Evolutionary conservation across 208 protist genomes (phyloP).

Genomic region (Trypanosoma theileri): DNA sequence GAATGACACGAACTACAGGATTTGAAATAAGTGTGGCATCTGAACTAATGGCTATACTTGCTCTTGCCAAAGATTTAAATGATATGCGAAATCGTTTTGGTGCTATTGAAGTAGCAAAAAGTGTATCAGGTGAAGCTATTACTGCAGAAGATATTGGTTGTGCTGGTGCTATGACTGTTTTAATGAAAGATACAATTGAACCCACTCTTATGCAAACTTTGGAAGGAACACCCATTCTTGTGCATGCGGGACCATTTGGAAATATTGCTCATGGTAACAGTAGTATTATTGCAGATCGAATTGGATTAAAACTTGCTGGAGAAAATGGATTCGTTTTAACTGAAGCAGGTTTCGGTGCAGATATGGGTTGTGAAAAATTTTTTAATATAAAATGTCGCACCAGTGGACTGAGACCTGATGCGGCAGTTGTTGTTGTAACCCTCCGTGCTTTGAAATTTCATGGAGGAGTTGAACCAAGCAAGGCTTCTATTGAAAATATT

Average conservation of each 20-base stretch:
- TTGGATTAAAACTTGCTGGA: slow-evolving; percentile 95
- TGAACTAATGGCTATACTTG: slow-evolving; percentile 98
- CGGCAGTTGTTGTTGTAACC: slow-evolving; percentile 95
- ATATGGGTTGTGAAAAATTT: slow-evolving; percentile 98
- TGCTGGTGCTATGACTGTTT: slow-evolving; percentile 92
- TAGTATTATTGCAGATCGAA: slow-evolving; percentile 95
- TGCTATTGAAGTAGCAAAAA: slow-evolving; percentile 84
- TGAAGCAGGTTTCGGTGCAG: slow-evolving; percentile 94
- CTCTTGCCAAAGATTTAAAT: slow-evolving; percentile 87
- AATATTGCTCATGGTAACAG: slow-evolving; percentile 99
- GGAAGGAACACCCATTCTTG: slow-evolving; percentile 94
- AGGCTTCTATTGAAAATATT: slow-evolving; percentile 81
- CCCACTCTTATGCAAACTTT: slow-evolving; percentile 98
- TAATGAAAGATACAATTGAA: slow-evolving; percentile 96
- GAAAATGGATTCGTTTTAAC: slow-evolving; percentile 96
- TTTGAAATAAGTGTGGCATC: slow-evolving; percentile 98
- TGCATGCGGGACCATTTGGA: slow-evolving; percentile 98
- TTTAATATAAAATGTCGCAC: slow-evolving; percentile 98
- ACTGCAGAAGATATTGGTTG: slow-evolving; percentile 93
- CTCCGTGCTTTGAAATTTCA: slow-evolving; percentile 98
- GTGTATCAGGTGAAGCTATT: slow-evolving; percentile 68
- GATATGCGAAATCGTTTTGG: slow-evolving; percentile 95
- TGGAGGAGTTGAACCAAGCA: slow-evolving; percentile 83
- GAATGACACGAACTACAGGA: slow-evolving; percentile 76
- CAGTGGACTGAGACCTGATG: slow-evolving; percentile 92